A percentile compares a stretch with the other conserved stretches of the same genome.
phyloP scores from a whole-genome alignment of 75 land plant species.

The Pinus albicaulis region DNA sequence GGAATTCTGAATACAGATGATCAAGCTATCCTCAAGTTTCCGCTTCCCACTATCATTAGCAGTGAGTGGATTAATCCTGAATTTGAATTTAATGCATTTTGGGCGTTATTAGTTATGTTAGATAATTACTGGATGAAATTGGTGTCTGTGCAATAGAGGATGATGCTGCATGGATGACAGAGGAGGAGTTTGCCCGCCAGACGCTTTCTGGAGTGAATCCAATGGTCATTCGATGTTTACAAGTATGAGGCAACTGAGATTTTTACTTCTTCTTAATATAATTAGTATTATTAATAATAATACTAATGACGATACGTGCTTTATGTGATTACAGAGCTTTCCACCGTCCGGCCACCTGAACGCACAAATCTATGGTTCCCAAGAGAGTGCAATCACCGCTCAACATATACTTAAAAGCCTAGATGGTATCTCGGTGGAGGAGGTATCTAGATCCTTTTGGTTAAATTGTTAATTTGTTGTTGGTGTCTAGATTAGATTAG shows the following conservation, averaged over 20 bases:
- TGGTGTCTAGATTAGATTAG: not conserved
- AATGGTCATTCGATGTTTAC: constrained; percentile 16
- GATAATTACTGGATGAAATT: not conserved
- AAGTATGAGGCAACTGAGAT: not conserved
- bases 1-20: not conserved
- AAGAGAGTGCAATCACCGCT: constrained; percentile 1
- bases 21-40: not conserved
- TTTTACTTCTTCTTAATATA: not conserved
- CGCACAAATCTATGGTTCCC: constrained; percentile 12
- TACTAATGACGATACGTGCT: not conserved
- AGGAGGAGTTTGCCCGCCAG: constrained; percentile 42
- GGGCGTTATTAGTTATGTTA: not conserved
- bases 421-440: constrained; percentile 18
- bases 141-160: not conserved
- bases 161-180: constrained; percentile 23
- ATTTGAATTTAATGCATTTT: no score
- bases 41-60: constrained; percentile 1
- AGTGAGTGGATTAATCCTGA: not conserved
- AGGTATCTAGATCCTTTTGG: constrained; percentile 10
- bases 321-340: not conserved
- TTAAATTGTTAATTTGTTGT: constrained; percentile 44
- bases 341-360: constrained; percentile 10
- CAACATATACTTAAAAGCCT: constrained; percentile 15
- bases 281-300: not conserved
- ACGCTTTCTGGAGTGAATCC: constrained; percentile 33